phyloP scores from a whole-genome alignment of 2,329 filamentous ascomycete genomes.

The Aspergillus costaricaensis region DNA sequence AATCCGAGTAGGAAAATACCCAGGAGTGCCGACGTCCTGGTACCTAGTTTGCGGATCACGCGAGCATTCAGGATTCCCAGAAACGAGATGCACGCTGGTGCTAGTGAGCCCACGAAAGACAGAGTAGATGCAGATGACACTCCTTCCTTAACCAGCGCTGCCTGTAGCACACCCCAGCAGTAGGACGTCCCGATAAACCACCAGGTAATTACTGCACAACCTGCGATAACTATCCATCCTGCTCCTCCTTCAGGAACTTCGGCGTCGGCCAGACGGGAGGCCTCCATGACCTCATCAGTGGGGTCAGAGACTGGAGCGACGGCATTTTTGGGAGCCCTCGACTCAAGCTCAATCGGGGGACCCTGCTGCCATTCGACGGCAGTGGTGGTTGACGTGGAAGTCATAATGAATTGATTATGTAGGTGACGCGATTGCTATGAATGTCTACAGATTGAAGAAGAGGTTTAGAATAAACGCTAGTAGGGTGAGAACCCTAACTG shows the following conservation, averaged over 20 bases:
- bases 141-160: slow-evolving; percentile 53
- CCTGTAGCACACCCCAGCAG: slow-evolving; percentile 64
- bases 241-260: slow-evolving; percentile 37
- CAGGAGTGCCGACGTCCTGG: slow-evolving; percentile 48
- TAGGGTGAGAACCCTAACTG: background rate
- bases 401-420: background rate
- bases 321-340: background rate
- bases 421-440: background rate
- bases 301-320: background rate
- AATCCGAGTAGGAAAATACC: slow-evolving; percentile 55
- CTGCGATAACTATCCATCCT: slow-evolving; percentile 49
- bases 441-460: background rate
- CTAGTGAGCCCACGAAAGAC: slow-evolving; percentile 60
- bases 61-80: slow-evolving; percentile 56
- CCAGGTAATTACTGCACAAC: slow-evolving; percentile 56
- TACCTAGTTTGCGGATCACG: slow-evolving; percentile 54
- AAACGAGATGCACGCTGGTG: slow-evolving; percentile 53
- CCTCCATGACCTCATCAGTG: slow-evolving; percentile 42
- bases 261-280: slow-evolving; percentile 50
- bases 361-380: background rate
- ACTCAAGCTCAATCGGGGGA: background rate
- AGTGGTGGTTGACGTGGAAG: background rate
- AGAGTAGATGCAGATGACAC: slow-evolving; percentile 55
- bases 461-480: background rate
- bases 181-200: slow-evolving; percentile 60